A percentile compares a stretch with the other conserved stretches of the same genome.
phyloP scores from a whole-genome alignment of 768 basidiomycete species.

The Rhodosporidiobolus odoratus region DNA sequence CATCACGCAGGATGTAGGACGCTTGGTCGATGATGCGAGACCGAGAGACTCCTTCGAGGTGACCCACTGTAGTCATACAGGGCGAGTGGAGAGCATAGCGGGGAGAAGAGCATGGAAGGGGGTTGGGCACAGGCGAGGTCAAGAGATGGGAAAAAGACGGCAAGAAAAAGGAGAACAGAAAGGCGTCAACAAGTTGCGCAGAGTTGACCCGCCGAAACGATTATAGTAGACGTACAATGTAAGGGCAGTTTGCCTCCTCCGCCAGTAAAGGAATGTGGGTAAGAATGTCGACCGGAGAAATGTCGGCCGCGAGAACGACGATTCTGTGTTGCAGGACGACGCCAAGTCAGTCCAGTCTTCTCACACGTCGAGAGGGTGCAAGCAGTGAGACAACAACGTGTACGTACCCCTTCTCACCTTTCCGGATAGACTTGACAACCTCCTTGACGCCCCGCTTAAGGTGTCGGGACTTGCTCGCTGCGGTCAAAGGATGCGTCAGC shows the following conservation, averaged over 20 bases:
- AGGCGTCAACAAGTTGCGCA: too few relatives aligned
- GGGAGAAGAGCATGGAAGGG: not conserved
- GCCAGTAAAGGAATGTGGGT: conserved; percentile 90
- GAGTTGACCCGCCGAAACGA: too few relatives aligned
- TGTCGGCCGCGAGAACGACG: conserved; percentile 88
- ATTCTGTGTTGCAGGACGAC: conserved; percentile 53
- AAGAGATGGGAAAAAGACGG: not conserved
- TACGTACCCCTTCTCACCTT: conserved; percentile 89
- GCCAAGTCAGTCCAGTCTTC: not conserved
- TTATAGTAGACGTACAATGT: conserved; percentile 62
- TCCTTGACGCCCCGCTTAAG: conserved; percentile 98
- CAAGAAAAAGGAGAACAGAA: not conserved
- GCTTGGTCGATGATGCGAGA: conserved; percentile 89
- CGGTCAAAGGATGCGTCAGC: not conserved
- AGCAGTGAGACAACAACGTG: not conserved
- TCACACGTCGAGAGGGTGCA: not conserved
- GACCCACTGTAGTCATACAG: conserved; percentile 48
- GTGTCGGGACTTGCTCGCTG: conserved; percentile 89
- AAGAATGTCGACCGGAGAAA: conserved; percentile 96
- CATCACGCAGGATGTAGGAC: conserved; percentile 97
- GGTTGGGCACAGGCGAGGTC: conserved; percentile 6
- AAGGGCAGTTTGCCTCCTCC: conserved; percentile 87
- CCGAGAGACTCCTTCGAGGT: conserved; percentile 92
- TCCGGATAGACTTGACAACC: conserved; percentile 92
- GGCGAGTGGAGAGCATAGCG: not conserved